A percentile compares a stretch with the other conserved stretches of the same genome.
Evolutionary conservation across 208 protist species (phyloP).

Genomic region (Angomonas ambiguus): DNA sequence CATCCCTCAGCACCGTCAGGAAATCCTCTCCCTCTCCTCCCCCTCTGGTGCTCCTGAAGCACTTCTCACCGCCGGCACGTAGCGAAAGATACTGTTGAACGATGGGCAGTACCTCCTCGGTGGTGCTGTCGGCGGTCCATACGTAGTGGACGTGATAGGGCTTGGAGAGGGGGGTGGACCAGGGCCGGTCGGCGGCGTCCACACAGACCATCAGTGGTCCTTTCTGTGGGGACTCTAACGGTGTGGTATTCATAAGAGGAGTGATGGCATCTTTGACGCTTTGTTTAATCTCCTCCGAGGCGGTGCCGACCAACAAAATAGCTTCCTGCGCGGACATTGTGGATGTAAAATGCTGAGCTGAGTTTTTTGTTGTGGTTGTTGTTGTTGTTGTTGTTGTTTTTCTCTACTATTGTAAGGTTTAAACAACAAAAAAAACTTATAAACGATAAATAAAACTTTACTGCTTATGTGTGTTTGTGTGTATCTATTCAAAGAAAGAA

Average conservation of each 20-base stretch:
- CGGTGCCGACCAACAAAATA: conserved; percentile 12
- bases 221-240: too few relatives aligned
- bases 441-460: too few relatives aligned
- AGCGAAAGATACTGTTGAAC: conserved; percentile 8
- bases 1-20: conserved; percentile 62
- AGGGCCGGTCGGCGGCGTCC: conserved; percentile 32
- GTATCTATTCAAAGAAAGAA: too few relatives aligned
- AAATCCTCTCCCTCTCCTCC: conserved; percentile 36
- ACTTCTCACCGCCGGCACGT: not conserved
- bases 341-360: too few relatives aligned
- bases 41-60: conserved; percentile 66
- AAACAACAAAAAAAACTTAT: too few relatives aligned
- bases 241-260: too few relatives aligned
- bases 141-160: conserved; percentile 56
- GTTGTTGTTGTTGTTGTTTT: too few relatives aligned
- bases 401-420: too few relatives aligned
- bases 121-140: conserved; percentile 36
- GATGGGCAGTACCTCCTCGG: conserved; percentile 30
- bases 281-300: conserved; percentile 11
- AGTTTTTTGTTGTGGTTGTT: not conserved
- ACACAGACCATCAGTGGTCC: conserved; percentile 33
- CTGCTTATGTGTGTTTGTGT: too few relatives aligned
- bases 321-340: not conserved
- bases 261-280: not conserved
- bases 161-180: conserved; percentile 25